Percentiles rank a stretch among this genome's conserved stretches.
These are phyloP conservation scores for Globisporangium takayamanum DNA, from an alignment of 352 stramenopile genomes.

Conservation along the genomic window DNA sequence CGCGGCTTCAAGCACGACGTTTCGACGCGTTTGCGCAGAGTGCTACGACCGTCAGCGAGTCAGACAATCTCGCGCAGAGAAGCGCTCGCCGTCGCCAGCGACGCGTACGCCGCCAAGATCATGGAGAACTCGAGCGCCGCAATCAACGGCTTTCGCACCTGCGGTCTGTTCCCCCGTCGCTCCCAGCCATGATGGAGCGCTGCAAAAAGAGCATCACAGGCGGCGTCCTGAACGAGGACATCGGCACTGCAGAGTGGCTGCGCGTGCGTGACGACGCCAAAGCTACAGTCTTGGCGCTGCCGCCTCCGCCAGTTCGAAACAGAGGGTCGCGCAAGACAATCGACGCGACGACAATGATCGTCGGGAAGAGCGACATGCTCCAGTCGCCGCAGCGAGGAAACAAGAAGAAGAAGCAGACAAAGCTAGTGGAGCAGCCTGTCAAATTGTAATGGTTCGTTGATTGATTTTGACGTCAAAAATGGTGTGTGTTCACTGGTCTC, in stretches of 20 bases:
- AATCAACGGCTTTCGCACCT: background rate
- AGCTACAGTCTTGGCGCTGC: background rate
- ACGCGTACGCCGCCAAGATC: background rate
- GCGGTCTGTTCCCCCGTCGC: background rate
- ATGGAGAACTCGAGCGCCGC: background rate
- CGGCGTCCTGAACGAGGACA: background rate
- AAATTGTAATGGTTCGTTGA: too few relatives aligned
- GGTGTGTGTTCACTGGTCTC: too few relatives aligned
- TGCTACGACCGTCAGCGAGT: background rate
- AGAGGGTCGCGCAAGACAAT: background rate
- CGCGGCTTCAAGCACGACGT: slow-evolving; percentile 1
- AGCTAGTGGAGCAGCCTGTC: too few relatives aligned
- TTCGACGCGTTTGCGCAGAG: background rate
- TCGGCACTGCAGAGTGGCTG: background rate
- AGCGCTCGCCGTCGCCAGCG: background rate
- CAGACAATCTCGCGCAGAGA: background rate
- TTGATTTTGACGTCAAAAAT: too few relatives aligned
- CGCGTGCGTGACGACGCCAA: background rate
- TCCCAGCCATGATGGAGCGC: background rate
- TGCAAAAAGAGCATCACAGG: slow-evolving; percentile 1
- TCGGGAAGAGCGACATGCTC: slow-evolving; percentile 1
- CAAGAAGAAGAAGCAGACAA: background rate
- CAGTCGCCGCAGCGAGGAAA: background rate
- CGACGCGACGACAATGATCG: slow-evolving; percentile 1
- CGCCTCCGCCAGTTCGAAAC: background rate